Evolutionary conservation across 2,329 filamentous ascomycete genomes (phyloP).

Genomic region (Setomelanomma holmii): DNA sequence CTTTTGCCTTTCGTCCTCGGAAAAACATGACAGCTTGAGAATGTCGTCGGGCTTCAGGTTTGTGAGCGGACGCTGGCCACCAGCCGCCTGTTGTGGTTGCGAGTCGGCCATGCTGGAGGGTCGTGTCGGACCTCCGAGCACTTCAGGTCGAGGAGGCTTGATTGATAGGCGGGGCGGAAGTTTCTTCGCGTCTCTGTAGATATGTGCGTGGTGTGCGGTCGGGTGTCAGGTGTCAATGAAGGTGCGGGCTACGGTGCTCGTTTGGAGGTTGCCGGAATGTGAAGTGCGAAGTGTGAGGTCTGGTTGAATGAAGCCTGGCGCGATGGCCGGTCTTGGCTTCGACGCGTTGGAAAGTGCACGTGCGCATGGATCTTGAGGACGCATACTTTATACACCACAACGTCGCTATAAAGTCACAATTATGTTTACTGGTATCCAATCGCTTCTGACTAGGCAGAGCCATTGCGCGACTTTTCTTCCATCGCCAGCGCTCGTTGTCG

Average conservation of each 20-base stretch:
- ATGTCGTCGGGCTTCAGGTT: conserved; percentile 45
- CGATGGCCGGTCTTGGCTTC: conserved; percentile 17
- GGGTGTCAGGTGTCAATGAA: not conserved
- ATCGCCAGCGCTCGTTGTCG: conserved; percentile 33
- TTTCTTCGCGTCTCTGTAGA: too few species aligned
- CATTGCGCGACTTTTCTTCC: conserved; percentile 5
- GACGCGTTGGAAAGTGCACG: conserved; percentile 19
- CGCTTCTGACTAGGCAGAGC: not conserved
- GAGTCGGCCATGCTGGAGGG: conserved; percentile 42
- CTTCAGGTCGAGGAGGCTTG: too few species aligned
- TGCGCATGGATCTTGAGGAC: conserved; percentile 17
- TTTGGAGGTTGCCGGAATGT: not conserved
- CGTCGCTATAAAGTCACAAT: too few species aligned
- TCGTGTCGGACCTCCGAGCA: conserved; percentile 17
- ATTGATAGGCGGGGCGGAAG: too few species aligned
- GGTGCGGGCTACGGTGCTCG: not conserved
- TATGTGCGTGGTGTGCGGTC: not conserved
- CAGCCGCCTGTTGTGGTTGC: conserved; percentile 34
- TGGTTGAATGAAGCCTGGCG: conserved; percentile 11
- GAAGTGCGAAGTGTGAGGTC: conserved; percentile 11
- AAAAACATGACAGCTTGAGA: conserved; percentile 50
- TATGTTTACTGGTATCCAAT: too few species aligned
- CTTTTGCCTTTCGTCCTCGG: conserved; percentile 61
- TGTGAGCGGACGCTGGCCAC: conserved; percentile 22
- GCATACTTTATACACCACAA: not conserved